Conservation (phyloP, 352 stramenopile species). For the Globisporangium nagaii region DNA sequence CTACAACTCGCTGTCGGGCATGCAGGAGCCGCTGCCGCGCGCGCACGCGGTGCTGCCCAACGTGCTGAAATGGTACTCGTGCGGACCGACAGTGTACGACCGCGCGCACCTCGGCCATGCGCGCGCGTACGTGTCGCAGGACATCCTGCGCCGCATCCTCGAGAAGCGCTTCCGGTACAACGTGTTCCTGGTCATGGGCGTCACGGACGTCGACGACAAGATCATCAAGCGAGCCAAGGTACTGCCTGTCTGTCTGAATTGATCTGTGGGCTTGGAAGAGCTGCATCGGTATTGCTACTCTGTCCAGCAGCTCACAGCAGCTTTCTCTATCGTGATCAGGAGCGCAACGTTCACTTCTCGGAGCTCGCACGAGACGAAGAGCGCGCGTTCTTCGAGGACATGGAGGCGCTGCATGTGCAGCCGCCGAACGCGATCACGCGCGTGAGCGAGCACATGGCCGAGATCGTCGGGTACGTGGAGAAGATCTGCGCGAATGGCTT, state of each 20-base stretch:
- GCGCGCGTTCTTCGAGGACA: slow-evolving; percentile 61
- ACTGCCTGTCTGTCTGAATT: background rate
- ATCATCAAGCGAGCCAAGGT: slow-evolving; percentile 83
- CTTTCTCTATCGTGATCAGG: slow-evolving; percentile 6
- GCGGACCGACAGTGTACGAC: slow-evolving; percentile 99
- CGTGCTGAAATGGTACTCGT: slow-evolving; percentile 95
- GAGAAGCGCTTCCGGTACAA: slow-evolving; percentile 89
- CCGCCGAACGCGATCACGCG: slow-evolving; percentile 55
- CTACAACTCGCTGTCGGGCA: slow-evolving; percentile 54
- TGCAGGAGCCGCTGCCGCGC: slow-evolving; percentile 38
- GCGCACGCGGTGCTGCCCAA: slow-evolving; percentile 28
- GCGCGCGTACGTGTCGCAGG: slow-evolving; percentile 92
- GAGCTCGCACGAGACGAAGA: slow-evolving; percentile 53
- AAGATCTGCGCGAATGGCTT: slow-evolving; percentile 91
- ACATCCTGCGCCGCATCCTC: slow-evolving; percentile 90
- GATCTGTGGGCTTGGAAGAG: background rate
- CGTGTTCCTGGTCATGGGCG: slow-evolving; percentile 94
- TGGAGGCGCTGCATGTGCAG: slow-evolving; percentile 54
- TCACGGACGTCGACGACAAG: slow-evolving; percentile 99
- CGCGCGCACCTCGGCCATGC: slow-evolving; percentile 96
- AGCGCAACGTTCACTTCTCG: slow-evolving; percentile 36
- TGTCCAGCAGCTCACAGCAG: too few species aligned
- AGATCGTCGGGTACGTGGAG: slow-evolving; percentile 94
- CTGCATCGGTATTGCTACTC: background rate
- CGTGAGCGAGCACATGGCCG: slow-evolving; percentile 95